Base-by-base conservation (phyloP, 495 filamentous ascomycete genomes). In the Penicillium daleae region DNA sequence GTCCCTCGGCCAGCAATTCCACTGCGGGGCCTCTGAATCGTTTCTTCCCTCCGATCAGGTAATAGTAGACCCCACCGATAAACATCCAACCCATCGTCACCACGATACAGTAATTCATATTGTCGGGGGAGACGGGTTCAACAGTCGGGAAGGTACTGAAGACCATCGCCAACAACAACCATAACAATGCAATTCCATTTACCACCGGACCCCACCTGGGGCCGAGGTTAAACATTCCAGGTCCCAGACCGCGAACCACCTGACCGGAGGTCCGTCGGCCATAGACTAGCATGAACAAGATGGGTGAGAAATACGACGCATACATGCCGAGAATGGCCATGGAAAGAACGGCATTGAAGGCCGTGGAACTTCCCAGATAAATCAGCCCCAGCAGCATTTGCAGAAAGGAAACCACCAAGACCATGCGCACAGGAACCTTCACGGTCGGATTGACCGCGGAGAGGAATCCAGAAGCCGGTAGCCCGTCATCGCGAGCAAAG, bases 341-440 rank as follows among this genome's bases (percentile, higher is more conserved):
- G 15, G 79, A 78, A 7, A 78, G 65, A 4, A 81, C 68, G 15
- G 70, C 74, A 56, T 81, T 81, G 57, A 82, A 79, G 8, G 77
- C 79, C 24, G 75, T 72, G 0, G 76, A 59, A 22, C 78, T 80
- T 12, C 77, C 77, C 31, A 81, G 60, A 54, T 79, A 76, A 52
- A 81, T 80, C 21, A 78, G 61, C 1, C 74, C 74, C 22, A 83
- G 68, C 19, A 77, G 56, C 67, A 70, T 70, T 49, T 70, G 67
- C n/a, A 70, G 17, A n/a, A 70, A 63, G 1, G 52, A 40, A 2
- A 70, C 67, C 9, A 63, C 52, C 10, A 67, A 21, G 1, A 70
- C 44, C 67, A 70, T 70, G 7, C 59, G 61, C n/a, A 70, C 62
- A 2, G 67, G 67, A 29, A 70, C 65, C 39, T 67, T 67, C 10